phyloP scores from a whole-genome alignment of 345 rosid species.

The Barbarea vulgaris region DNA sequence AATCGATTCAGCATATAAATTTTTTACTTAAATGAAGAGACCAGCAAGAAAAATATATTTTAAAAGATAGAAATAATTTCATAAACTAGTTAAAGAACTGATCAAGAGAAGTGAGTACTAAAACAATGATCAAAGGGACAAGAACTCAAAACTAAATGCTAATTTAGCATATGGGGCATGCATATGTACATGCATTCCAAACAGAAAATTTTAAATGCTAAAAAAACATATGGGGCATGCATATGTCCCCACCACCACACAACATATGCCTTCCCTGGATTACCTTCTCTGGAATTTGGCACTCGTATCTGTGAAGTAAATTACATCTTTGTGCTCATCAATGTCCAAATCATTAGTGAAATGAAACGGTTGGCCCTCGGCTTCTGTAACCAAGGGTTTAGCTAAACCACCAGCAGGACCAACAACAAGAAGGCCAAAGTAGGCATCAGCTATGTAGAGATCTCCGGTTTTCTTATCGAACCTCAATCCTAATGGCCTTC shows the following conservation, averaged over 20 bases:
- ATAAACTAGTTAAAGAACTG: background rate
- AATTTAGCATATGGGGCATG: no score
- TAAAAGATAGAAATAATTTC: background rate
- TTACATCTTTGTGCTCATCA: slow-evolving; percentile 52
- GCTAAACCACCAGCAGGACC: slow-evolving; percentile 77
- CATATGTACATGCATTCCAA: no score
- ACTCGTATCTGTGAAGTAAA: slow-evolving; percentile 79
- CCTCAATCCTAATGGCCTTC: slow-evolving; percentile 77
- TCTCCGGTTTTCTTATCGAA: slow-evolving; percentile 68
- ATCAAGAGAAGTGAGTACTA: background rate
- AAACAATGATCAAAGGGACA: background rate
- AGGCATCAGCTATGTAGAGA: slow-evolving; percentile 81
- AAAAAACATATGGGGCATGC: background rate
- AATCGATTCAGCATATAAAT: no score
- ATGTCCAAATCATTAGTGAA: slow-evolving; percentile 79
- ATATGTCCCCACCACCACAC: background rate
- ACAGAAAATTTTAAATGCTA: background rate
- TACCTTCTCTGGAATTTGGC: slow-evolving; percentile 66
- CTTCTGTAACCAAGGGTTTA: slow-evolving; percentile 50
- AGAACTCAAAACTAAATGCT: background rate
- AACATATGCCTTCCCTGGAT: background rate
- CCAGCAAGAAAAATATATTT: background rate
- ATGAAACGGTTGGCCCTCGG: slow-evolving; percentile 54
- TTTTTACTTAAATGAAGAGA: no score
- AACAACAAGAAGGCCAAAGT: slow-evolving; percentile 62